Conservation (phyloP, 1,139 yeast genomes). For the Blastobotrys serpentis region DNA sequence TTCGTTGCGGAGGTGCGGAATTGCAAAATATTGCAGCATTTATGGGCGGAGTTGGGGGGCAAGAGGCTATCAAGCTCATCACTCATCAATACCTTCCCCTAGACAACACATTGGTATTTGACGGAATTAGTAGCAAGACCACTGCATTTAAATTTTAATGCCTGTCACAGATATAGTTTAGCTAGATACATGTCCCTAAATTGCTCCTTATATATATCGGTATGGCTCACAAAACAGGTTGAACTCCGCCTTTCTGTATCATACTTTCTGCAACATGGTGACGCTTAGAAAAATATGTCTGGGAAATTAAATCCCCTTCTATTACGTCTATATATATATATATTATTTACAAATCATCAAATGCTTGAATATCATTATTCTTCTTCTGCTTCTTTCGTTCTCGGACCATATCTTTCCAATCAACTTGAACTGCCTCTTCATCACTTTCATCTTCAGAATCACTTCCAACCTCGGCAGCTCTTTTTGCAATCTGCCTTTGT, state of each 20-base stretch:
- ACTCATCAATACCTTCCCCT: slow-evolving; percentile 74
- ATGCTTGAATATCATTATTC: slow-evolving; percentile 50
- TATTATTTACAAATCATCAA: slow-evolving; percentile 64
- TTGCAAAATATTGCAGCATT: slow-evolving; percentile 51
- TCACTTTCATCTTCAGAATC: slow-evolving; percentile 36
- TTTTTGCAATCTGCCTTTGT: slow-evolving; percentile 58
- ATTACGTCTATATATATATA: no score
- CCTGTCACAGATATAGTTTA: no score
- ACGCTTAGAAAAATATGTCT: no score
- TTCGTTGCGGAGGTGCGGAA: slow-evolving; percentile 44
- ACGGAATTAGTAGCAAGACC: slow-evolving; percentile 58
- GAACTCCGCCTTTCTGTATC: no score
- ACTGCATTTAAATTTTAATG: slow-evolving; percentile 49
- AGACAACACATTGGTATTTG: slow-evolving; percentile 63
- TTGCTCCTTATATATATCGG: no score
- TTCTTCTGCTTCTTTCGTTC: slow-evolving; percentile 59
- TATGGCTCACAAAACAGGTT: no score
- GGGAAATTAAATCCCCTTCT: neutral
- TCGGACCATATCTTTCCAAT: slow-evolving; percentile 85
- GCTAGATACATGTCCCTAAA: no score
- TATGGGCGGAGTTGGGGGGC: slow-evolving; percentile 79
- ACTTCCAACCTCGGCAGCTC: slow-evolving; percentile 32
- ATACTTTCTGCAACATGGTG: no score
- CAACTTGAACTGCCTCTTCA: slow-evolving; percentile 59
- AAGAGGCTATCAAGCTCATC: slow-evolving; percentile 54